Evolutionary conservation across 177 flowering plant genomes (phyloP), one percentile per base, ranked within the genome.

Genomic region (Vitis hybrid): DNA sequence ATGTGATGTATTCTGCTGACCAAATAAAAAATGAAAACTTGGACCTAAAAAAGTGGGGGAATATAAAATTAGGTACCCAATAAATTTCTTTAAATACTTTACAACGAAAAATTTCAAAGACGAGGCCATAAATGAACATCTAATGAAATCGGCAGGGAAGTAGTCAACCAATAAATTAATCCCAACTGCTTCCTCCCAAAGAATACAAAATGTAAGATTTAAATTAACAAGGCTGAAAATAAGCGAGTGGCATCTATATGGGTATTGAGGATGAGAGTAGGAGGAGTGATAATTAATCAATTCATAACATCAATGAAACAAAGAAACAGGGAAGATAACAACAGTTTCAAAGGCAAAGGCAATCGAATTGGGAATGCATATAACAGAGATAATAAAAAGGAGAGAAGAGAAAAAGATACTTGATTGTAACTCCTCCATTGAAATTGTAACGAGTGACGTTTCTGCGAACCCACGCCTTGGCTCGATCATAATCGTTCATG

Each of bases 401-500:
- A 20, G 15, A 11, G 12, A 48, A 35, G 17, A 15, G 24, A n/a
- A 15, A 3, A 27, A 50, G 72, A 68, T 58, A 82, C 85, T 77
- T 82, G 71, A 82, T 77, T 48, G 64, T 75, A 66, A 82, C 85
- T 50, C 85, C 85, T 18, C 81, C 85, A 58, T 74, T 73, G 76
- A 82, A 82, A 55, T 67, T 71, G 67, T 77, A 82, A 18, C 49
- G 49, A 14, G 79, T 72, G 69, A 82, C 74, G 58, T 77, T 82
- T 13, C 65, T 68, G 30, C 21, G 69, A 11, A 82, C 85, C 85
- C 85, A 82, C 15, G 72, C 51, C 35, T 74, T 71, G 24, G 85
- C 85, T 15, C 77, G 73, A 32, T 62, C 41, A 57, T 67, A 79
- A 58, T 61, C 56, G 64, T 12, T 66, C 82, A 82, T 79, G 32